Evolutionary conservation across 768 basidiomycete genomes (phyloP), one percentile per base, ranked within the genome.

Genomic region (Podaxis pistillaris): DNA sequence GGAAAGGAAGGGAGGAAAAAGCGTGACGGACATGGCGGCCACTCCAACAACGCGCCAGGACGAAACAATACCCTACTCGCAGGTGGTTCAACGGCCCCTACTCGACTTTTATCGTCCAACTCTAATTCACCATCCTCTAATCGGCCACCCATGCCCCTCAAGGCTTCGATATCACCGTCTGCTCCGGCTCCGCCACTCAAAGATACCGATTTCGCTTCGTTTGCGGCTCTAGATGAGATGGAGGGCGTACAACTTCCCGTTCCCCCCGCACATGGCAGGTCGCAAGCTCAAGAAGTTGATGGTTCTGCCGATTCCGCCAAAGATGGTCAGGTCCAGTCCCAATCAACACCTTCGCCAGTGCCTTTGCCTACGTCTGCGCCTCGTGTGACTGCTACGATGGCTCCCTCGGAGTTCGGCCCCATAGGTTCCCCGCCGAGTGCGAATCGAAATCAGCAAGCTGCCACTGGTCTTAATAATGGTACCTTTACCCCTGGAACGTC

Each of bases 131-230:
- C 70, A 2, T 66, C 73, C 17, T 70, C 78, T 5, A 74, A 75
- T n/a, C 85, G 88, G 61, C 78, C 84, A 0, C 85, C 86, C 7
- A 86, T 91, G 70, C 78, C 88, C 1, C 79, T 91, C 62, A 91
- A 89, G 68, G 86, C 89, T 0, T 84, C 86, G 4, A 82, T 89
- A 15, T 88, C 88, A 0, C 90, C 90, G 2, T 89, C 89, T 2
- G 89, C 89, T 2, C 90, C 91, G 8, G 91, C 91, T 0, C 91
- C 91, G 0, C 86, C 91, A 0, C 78, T 91, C 62, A 85, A 87
- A 65, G 87, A 89, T 68, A 89, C 86, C 58, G 89, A 91, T 63
- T 90, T 93, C 66, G 83, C 86, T 0, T 83, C 86, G 0, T 89
- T 89, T 62, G 84, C 83, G 6, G 77, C 83, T 22, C 78, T 88